Evolutionary conservation across 2,329 filamentous ascomycete species (phyloP).

Genomic region (Camptophora hylomeconis): DNA sequence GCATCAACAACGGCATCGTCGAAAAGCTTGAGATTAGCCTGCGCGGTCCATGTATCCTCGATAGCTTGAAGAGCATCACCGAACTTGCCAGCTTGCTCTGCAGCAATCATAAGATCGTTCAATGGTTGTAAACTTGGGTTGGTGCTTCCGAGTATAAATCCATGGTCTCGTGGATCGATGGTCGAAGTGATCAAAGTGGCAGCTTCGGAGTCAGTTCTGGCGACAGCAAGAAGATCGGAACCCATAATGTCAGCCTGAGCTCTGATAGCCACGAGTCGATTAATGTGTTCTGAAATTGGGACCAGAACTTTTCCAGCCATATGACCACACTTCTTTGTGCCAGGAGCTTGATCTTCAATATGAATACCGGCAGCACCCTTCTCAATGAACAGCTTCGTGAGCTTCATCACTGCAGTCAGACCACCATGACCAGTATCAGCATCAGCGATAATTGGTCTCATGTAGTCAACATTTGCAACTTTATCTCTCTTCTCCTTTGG

Average conservation of each 20-base stretch:
- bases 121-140: constrained; percentile 75
- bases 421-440: constrained; percentile 96
- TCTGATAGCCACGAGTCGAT: constrained; percentile 88
- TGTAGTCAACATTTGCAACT: constrained; percentile 75
- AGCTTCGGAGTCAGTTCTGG: constrained; percentile 92
- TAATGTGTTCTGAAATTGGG: constrained; percentile 95
- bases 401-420: constrained; percentile 97
- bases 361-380: constrained; percentile 95
- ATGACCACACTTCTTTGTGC: constrained; percentile 98
- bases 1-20: constrained; percentile 75
- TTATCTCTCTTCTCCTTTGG: constrained; percentile 60
- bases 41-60: constrained; percentile 73
- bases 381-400: constrained; percentile 95
- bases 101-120: constrained; percentile 79
- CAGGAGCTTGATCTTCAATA: constrained; percentile 95
- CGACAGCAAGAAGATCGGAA: constrained; percentile 78
- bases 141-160: constrained; percentile 81
- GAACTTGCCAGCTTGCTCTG: constrained; percentile 67
- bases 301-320: constrained; percentile 98
- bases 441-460: constrained; percentile 91
- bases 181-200: constrained; percentile 94
- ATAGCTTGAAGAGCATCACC: constrained; percentile 76
- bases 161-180: constrained; percentile 89
- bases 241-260: constrained; percentile 99
- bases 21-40: constrained; percentile 77